phyloP scores from a whole-genome alignment of 73 alveolate genomes.

The Tetrahymena borealis region DNA sequence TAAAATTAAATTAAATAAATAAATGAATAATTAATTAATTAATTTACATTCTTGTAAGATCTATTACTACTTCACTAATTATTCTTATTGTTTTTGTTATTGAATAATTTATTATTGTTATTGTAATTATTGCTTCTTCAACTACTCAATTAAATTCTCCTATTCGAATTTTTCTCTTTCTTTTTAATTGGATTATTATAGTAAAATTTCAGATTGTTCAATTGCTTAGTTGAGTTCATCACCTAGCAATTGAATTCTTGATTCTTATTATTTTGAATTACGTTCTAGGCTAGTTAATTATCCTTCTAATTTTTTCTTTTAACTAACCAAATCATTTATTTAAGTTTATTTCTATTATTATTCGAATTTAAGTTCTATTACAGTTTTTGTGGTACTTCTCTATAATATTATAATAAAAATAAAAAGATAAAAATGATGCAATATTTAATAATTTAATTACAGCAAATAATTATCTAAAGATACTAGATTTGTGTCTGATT shows the following conservation, averaged over 20 bases:
- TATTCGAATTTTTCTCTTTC: neutral
- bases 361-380: neutral
- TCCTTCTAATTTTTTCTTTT: neutral
- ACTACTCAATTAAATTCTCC: neutral
- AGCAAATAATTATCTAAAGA: neutral
- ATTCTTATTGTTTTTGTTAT: neutral
- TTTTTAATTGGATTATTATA: neutral
- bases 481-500: neutral
- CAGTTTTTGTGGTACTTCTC: neutral
- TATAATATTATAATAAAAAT: neutral
- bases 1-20: too few species aligned
- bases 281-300: neutral
- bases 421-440: neutral
- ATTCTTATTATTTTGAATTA: neutral
- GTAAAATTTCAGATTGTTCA: neutral
- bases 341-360: neutral
- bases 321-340: neutral
- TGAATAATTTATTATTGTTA: neutral
- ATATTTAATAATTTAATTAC: neutral
- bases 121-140: neutral
- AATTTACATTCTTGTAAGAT: neutral
- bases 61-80: neutral
- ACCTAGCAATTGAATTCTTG: neutral
- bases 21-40: too few species aligned
- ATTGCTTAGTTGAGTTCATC: neutral